These are phyloP conservation scores for Mycena kentingensis DNA, from an alignment of 768 basidiomycete species.

Conservation along the genomic window DNA sequence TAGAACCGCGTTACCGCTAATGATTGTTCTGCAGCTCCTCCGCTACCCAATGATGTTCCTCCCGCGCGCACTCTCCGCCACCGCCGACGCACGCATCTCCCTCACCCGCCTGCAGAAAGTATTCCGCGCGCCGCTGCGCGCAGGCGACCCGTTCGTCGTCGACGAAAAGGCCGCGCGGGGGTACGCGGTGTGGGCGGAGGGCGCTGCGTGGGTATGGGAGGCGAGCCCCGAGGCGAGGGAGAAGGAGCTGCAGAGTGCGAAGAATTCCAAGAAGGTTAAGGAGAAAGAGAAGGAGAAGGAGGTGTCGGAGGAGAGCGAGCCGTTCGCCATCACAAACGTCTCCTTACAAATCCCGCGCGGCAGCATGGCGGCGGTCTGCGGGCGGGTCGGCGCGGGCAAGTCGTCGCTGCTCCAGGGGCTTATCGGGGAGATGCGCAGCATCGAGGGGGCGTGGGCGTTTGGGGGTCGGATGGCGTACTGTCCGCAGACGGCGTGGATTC, in stretches of 20 bases:
- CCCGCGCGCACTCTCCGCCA: slow-evolving; percentile 61
- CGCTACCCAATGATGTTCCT: slow-evolving; percentile 73
- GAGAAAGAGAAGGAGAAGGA: no score
- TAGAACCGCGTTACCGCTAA: no score
- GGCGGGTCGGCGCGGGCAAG: slow-evolving; percentile 71
- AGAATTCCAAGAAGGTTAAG: slow-evolving; percentile 9
- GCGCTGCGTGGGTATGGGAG: background rate
- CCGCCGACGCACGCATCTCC: slow-evolving; percentile 66
- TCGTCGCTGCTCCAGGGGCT: slow-evolving; percentile 61
- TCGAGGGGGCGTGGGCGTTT: slow-evolving; percentile 44
- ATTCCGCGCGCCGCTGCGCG: slow-evolving; percentile 9
- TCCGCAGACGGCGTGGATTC: slow-evolving; percentile 77
- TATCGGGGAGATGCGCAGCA: slow-evolving; percentile 70
- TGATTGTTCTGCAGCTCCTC: slow-evolving; percentile 65
- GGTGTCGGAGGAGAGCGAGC: no score
- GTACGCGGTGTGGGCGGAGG: background rate
- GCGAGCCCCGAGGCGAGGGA: background rate
- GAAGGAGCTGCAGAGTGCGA: slow-evolving; percentile 11
- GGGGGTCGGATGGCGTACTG: slow-evolving; percentile 70
- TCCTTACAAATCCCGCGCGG: slow-evolving; percentile 57
- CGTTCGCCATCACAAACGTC: slow-evolving; percentile 55
- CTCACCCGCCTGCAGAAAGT: slow-evolving; percentile 44
- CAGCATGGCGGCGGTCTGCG: slow-evolving; percentile 61
- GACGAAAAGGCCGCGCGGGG: background rate
- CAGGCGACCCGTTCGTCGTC: background rate